A percentile compares a stretch with the other conserved stretches of the same genome.
phyloP scores from a whole-genome alignment of 305 asterid species.

The Plantago coronopus region DNA sequence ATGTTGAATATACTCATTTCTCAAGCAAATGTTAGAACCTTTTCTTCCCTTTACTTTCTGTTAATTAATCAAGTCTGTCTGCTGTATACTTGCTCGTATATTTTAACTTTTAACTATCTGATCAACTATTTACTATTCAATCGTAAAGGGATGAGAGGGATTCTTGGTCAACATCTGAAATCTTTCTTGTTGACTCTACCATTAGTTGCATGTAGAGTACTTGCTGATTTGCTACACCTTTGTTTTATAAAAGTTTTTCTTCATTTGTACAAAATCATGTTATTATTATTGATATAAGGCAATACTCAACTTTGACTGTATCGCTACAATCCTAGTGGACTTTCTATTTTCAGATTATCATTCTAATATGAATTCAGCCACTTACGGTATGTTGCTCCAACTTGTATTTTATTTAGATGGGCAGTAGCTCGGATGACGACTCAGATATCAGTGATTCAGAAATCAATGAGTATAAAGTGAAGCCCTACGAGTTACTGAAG shows the following conservation, averaged over 20 bases:
- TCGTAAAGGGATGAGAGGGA: too few species aligned
- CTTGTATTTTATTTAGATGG: constrained; percentile 54
- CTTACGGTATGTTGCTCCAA: not conserved
- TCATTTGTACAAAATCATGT: not conserved
- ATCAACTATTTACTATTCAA: too few species aligned
- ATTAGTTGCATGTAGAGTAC: not conserved
- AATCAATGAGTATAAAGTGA: constrained; percentile 58
- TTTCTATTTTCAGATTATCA: constrained; percentile 11
- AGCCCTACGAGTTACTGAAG: constrained; percentile 59
- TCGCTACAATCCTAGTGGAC: too few species aligned
- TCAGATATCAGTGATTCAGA: constrained; percentile 83
- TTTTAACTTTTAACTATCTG: too few species aligned
- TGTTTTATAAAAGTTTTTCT: not conserved
- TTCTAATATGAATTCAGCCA: not conserved
- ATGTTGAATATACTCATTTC: too few species aligned
- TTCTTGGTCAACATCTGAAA: too few species aligned
- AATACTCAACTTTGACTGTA: not conserved
- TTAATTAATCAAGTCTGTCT: too few species aligned
- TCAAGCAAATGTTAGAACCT: too few species aligned
- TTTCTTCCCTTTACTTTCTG: too few species aligned
- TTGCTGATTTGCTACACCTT: not conserved
- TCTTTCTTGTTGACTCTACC: too few species aligned
- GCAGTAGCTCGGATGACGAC: constrained; percentile 68
- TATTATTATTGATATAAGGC: not conserved
- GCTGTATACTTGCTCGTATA: too few species aligned